These are phyloP conservation scores for Xerocomellus dryophilus DNA, from an alignment of 768 basidiomycete genomes.

Conservation along the genomic window DNA sequence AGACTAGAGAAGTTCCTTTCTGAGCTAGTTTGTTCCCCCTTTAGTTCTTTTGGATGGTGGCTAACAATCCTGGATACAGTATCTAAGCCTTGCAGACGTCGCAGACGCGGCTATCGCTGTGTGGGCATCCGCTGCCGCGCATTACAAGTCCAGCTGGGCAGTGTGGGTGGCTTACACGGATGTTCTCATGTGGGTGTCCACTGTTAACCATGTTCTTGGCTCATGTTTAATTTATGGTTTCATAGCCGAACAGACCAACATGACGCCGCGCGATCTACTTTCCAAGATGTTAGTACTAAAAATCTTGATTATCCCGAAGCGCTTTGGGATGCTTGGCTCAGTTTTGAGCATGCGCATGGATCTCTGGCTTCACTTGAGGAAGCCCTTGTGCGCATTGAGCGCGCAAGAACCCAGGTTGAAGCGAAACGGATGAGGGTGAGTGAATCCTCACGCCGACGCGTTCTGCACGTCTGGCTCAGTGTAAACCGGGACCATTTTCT, in stretches of 20 bases:
- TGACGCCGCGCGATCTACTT: constrained; percentile 63
- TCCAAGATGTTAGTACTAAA: constrained; percentile 62
- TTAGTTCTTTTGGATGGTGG: background rate
- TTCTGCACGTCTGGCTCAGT: background rate
- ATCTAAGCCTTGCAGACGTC: constrained; percentile 41
- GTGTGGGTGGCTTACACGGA: constrained; percentile 78
- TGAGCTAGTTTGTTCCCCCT: constrained; percentile 55
- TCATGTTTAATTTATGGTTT: background rate
- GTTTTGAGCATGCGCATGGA: constrained; percentile 86
- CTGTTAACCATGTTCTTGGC: background rate
- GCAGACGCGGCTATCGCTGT: constrained; percentile 55
- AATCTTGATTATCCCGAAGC: constrained; percentile 94
- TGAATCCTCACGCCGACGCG: background rate
- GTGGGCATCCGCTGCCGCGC: constrained; percentile 65
- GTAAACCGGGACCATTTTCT: background rate
- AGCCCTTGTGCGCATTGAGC: constrained; percentile 61
- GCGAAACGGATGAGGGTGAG: constrained; percentile 60
- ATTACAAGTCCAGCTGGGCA: constrained; percentile 67
- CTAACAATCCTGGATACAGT: constrained; percentile 35
- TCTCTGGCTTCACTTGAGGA: constrained; percentile 61
- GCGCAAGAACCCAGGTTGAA: constrained; percentile 62
- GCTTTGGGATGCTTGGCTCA: constrained; percentile 84
- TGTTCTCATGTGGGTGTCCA: constrained; percentile 56
- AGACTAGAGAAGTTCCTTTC: constrained; percentile 83
- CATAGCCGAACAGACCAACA: constrained; percentile 51